Conservation (phyloP, 2,329 filamentous ascomycete species). For the Ophiostoma pallidulum region DNA sequence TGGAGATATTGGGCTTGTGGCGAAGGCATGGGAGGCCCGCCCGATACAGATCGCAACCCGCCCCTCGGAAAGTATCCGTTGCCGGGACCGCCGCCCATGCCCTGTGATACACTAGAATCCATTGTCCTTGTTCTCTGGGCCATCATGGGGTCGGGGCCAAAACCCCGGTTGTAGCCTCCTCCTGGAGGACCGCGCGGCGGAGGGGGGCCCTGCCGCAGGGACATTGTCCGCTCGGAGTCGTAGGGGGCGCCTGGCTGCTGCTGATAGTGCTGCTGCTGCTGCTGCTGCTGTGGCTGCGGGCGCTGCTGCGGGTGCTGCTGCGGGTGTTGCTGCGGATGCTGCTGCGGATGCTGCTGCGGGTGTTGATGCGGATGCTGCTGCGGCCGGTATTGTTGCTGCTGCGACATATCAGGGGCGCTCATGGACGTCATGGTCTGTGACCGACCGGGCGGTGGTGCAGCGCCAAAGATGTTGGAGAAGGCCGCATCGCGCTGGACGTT, state of each 20-base stretch:
- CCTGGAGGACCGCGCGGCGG: constrained; percentile 45
- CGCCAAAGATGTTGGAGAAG: constrained; percentile 92
- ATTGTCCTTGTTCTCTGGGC: constrained; percentile 33
- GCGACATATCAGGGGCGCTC: constrained; percentile 43
- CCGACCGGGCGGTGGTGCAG: constrained; percentile 73
- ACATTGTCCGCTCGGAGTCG: constrained; percentile 55
- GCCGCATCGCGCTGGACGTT: constrained; percentile 80
- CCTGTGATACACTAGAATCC: constrained; percentile 33
- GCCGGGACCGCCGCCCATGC: constrained; percentile 9
- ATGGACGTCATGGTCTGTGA: constrained; percentile 93
- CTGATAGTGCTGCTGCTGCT: constrained; percentile 20
- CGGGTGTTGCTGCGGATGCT: not conserved
- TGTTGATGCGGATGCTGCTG: constrained; percentile 10
- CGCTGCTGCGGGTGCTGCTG: not conserved
- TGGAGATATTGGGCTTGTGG: constrained; percentile 38
- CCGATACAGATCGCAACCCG: constrained; percentile 41
- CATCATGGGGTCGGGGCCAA: constrained; percentile 20
- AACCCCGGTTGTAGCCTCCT: constrained; percentile 25
- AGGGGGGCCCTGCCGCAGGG: constrained; percentile 53
- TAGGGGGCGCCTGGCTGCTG: constrained; percentile 8
- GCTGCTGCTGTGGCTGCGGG: constrained; percentile 37
- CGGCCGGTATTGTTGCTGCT: constrained; percentile 30
- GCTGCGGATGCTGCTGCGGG: constrained; percentile 3
- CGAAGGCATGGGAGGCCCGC: constrained; percentile 36
- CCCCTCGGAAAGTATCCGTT: constrained; percentile 39